These are phyloP conservation scores for Cenchrus purpureus DNA, from an alignment of 176 grass and related monocot species.

Conservation along the genomic window DNA sequence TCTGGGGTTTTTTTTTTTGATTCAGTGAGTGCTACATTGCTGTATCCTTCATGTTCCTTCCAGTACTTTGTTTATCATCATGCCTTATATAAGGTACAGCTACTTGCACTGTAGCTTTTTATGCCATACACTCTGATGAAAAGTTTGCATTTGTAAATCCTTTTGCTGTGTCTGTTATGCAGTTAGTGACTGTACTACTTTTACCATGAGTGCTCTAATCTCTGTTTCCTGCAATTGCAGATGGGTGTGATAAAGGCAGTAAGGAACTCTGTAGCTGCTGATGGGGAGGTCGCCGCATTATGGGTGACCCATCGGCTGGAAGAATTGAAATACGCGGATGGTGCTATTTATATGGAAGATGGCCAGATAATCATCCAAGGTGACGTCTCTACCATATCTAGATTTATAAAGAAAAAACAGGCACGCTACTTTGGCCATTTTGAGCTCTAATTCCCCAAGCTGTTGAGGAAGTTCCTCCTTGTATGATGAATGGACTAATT, in stretches of 20 bases:
- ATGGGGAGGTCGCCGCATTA: slow-evolving; percentile 74
- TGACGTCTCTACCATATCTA: slow-evolving; percentile 56
- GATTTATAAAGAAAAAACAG: slow-evolving; percentile 83
- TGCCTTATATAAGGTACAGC: slow-evolving; percentile 1
- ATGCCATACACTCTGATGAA: background rate
- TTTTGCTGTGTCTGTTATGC: slow-evolving; percentile 4
- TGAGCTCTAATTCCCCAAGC: slow-evolving; percentile 48
- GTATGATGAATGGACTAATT: slow-evolving; percentile 16
- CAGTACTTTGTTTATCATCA: slow-evolving; percentile 19
- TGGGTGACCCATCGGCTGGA: slow-evolving; percentile 98
- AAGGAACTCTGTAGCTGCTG: slow-evolving; percentile 70
- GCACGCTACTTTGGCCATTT: slow-evolving; percentile 60
- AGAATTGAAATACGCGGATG: slow-evolving; percentile 93
- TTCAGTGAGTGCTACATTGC: background rate
- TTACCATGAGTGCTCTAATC: background rate
- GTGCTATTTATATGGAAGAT: slow-evolving; percentile 97
- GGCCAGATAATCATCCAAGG: slow-evolving; percentile 78
- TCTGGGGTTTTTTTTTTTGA: background rate
- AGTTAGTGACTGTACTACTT: background rate
- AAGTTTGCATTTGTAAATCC: background rate
- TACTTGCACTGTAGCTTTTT: background rate
- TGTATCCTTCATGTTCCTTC: background rate
- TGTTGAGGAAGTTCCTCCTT: background rate
- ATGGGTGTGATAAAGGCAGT: slow-evolving; percentile 85
- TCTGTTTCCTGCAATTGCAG: slow-evolving; percentile 48